These are phyloP conservation scores for Fraxinus excelsior DNA, from an alignment of 257 asterid species.

Conservation along the genomic window DNA sequence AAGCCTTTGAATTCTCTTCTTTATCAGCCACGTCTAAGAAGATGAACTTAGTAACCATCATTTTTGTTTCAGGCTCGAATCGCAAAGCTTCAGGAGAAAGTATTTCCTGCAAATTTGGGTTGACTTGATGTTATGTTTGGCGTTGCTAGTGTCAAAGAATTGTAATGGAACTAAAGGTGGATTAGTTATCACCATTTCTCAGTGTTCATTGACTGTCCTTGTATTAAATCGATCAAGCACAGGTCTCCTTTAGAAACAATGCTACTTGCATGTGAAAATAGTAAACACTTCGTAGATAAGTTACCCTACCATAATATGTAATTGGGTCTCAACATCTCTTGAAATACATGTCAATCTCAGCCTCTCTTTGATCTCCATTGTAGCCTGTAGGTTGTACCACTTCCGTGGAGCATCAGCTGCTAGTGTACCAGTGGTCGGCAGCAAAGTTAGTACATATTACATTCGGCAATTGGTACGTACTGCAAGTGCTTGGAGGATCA, in stretches of 20 bases:
- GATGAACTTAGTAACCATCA: neutral
- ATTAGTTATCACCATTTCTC: neutral
- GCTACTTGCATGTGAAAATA: slow-evolving; percentile 10
- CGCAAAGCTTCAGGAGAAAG: slow-evolving; percentile 62
- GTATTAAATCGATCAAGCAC: neutral
- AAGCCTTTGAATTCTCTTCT: neutral
- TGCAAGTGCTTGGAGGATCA: neutral
- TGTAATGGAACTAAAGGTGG: slow-evolving; percentile 11
- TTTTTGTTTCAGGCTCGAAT: slow-evolving; percentile 57
- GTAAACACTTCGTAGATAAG: too few relatives aligned
- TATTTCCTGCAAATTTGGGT: slow-evolving; percentile 36
- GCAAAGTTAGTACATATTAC: neutral
- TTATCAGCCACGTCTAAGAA: neutral
- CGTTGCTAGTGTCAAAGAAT: neutral
- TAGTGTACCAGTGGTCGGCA: neutral
- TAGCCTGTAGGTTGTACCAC: neutral
- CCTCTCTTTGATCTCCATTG: neutral
- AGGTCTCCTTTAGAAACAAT: neutral
- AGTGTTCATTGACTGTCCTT: neutral
- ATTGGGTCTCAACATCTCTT: too few relatives aligned
- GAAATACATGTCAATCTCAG: too few relatives aligned
- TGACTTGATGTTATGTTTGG: slow-evolving; percentile 27
- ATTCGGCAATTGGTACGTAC: neutral
- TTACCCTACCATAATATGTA: too few relatives aligned
- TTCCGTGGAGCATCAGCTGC: neutral